Evolutionary conservation across 2,329 filamentous ascomycete species (phyloP).

Genomic region (Plenodomus biglobosus): DNA sequence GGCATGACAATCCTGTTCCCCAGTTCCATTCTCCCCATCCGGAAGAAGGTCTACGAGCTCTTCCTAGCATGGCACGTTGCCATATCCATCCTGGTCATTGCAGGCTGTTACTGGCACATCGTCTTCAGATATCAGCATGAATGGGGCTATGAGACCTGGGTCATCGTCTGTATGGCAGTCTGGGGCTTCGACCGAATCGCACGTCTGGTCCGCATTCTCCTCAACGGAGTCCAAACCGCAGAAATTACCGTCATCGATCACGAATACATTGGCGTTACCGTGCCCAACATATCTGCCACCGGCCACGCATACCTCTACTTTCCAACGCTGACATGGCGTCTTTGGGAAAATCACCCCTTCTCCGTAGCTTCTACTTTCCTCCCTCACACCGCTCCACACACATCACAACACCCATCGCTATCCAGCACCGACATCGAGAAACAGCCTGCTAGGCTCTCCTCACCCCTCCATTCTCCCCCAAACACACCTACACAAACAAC

Average conservation of each 20-base stretch:
- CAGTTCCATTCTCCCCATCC: constrained; percentile 30
- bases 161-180: constrained; percentile 48
- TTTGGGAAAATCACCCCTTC: constrained; percentile 61
- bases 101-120: constrained; percentile 44
- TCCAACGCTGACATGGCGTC: constrained; percentile 45
- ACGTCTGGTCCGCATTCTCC: constrained; percentile 45
- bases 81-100: constrained; percentile 33
- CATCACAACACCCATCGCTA: neutral
- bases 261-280: constrained; percentile 13
- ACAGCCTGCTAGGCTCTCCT: neutral
- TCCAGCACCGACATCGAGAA: neutral
- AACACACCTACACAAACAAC: too few relatives aligned
- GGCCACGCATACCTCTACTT: constrained; percentile 51
- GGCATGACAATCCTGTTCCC: constrained; percentile 30
- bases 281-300: neutral
- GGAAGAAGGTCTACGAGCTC: constrained; percentile 36
- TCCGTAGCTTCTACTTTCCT: neutral
- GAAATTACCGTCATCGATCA: constrained; percentile 38
- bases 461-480: too few relatives aligned
- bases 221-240: constrained; percentile 44
- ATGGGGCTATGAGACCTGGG: constrained; percentile 51
- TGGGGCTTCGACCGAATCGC: constrained; percentile 53
- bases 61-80: constrained; percentile 41
- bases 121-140: constrained; percentile 33
- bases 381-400: too few relatives aligned